Evolutionary conservation across 768 basidiomycete genomes (phyloP).

Genomic region (Xanthoconium purpureum): DNA sequence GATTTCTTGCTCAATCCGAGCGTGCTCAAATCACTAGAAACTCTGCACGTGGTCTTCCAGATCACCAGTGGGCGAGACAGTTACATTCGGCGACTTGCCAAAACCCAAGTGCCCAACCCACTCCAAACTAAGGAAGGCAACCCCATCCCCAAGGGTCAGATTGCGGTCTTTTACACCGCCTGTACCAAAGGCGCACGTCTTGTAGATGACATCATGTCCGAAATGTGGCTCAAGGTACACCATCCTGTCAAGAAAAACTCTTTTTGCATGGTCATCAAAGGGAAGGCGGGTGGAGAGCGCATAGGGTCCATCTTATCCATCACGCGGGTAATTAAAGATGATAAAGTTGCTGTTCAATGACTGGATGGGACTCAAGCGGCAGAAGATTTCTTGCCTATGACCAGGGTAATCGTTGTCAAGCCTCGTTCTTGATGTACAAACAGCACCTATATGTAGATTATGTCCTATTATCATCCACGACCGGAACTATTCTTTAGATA

Average conservation of each 20-base stretch:
- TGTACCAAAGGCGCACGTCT: background rate
- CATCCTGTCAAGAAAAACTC: background rate
- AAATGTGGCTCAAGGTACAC: background rate
- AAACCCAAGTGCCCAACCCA: background rate
- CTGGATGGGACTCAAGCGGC: background rate
- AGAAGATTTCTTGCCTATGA: background rate
- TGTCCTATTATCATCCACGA: background rate
- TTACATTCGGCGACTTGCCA: background rate
- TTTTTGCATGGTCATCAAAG: background rate
- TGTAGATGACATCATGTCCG: background rate
- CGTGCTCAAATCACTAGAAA: background rate
- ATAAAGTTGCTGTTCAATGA: background rate
- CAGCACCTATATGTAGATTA: too few species aligned
- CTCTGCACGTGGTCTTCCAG: background rate
- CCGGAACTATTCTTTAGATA: background rate
- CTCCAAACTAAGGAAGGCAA: background rate
- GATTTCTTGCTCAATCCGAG: background rate
- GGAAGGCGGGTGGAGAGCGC: background rate
- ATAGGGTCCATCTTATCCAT: background rate
- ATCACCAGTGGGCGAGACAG: background rate
- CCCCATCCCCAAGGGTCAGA: background rate
- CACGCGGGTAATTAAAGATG: background rate
- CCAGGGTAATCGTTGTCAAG: background rate
- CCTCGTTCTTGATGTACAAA: background rate
- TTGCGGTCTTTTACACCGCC: background rate